Percentiles rank a stretch among this genome's conserved stretches.
Conservation (phyloP, 345 rosid genomes). For the Citrus trifoliata region DNA sequence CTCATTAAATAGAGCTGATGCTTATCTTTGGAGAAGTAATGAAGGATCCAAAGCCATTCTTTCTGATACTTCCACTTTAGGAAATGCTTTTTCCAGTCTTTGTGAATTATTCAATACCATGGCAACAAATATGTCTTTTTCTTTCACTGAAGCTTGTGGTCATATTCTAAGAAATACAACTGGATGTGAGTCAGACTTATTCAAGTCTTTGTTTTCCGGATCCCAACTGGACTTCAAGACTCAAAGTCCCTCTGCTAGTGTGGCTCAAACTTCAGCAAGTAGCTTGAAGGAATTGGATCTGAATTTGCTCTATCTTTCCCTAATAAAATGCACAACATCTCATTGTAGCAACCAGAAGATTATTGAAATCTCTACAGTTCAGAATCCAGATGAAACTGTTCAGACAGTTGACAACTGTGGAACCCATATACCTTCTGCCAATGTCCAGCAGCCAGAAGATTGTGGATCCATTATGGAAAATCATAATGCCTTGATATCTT, state of each 20-base stretch:
- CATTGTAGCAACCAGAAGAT: not conserved
- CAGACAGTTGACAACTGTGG: not conserved
- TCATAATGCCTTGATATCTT: not conserved
- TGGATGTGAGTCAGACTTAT: not conserved
- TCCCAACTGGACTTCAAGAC: not conserved
- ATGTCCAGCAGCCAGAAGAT: not conserved
- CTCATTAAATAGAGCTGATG: not conserved
- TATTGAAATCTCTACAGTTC: not conserved
- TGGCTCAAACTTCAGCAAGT: not conserved
- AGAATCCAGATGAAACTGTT: not conserved
- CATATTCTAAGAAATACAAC: not conserved
- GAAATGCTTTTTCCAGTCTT: not conserved
- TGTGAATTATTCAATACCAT: not conserved
- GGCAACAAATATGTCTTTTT: not conserved
- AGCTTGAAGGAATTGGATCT: not conserved
- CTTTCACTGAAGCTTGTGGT: not conserved
- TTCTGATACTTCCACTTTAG: not conserved
- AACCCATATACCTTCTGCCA: not conserved
- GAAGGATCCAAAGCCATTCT: not conserved
- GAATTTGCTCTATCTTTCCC: not conserved
- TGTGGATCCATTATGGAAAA: not conserved
- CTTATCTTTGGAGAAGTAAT: not conserved
- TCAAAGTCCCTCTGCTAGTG: not conserved
- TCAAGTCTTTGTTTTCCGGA: not conserved
- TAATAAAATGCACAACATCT: not conserved